Conservation (phyloP, 2,329 filamentous ascomycete species). For the Penicillium occitanis region DNA sequence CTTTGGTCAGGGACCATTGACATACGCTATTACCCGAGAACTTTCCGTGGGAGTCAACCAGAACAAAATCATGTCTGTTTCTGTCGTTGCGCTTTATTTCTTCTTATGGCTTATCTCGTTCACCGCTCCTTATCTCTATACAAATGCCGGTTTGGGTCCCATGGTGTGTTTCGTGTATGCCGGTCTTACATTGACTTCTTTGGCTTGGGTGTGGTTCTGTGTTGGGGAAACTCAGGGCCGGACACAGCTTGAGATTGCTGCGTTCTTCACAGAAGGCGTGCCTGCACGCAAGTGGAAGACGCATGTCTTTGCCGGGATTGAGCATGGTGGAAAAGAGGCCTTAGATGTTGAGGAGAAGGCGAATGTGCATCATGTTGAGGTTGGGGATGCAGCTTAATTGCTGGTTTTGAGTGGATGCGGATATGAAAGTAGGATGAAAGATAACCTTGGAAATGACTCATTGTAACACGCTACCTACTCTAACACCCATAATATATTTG, state of each 20-base stretch:
- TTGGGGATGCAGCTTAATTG: background rate
- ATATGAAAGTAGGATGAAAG: background rate
- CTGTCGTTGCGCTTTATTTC: constrained; percentile 12
- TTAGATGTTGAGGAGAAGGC: background rate
- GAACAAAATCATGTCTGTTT: constrained; percentile 16
- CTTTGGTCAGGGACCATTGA: constrained; percentile 11
- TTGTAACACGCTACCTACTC: background rate
- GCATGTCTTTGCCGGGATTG: background rate
- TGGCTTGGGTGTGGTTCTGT: constrained; percentile 13
- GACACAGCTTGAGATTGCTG: constrained; percentile 12
- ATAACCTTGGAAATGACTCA: background rate
- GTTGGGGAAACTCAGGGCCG: constrained; percentile 10
- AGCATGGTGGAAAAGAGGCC: background rate
- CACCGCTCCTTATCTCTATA: constrained; percentile 13
- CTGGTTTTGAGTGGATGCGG: background rate
- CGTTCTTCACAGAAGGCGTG: constrained; percentile 9
- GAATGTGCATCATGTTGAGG: constrained; percentile 2
- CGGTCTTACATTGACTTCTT: constrained; percentile 9
- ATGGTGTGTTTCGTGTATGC: constrained; percentile 17
- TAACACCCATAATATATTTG: background rate
- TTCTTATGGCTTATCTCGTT: constrained; percentile 9
- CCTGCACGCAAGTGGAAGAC: constrained; percentile 4
- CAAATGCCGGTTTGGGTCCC: constrained; percentile 7
- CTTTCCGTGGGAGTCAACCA: constrained; percentile 11
- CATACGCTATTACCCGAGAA: constrained; percentile 12